A percentile compares a stretch with the other conserved stretches of the same genome.
Conservation (phyloP, 345 rosid genomes). For the Noccaea caerulescens region DNA sequence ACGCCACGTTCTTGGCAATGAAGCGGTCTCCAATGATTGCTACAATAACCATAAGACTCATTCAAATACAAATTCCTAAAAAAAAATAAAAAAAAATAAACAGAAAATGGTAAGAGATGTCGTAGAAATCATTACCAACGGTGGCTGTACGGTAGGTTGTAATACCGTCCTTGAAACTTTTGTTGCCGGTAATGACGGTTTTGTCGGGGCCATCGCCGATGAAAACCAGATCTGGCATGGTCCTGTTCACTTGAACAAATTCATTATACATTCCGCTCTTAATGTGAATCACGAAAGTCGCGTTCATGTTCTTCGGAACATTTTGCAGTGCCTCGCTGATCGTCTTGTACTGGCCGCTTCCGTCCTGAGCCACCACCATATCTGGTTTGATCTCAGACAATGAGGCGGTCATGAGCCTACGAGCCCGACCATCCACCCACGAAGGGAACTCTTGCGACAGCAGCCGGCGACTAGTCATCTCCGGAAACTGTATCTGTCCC, state of each 20-base stretch:
- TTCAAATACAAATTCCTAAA: background rate
- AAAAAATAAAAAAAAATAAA: background rate
- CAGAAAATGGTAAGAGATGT: background rate
- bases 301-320: slow-evolving; percentile 46
- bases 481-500: slow-evolving; percentile 32
- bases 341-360: slow-evolving; percentile 69
- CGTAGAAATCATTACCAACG: slow-evolving; percentile 53
- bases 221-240: slow-evolving; percentile 48
- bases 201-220: slow-evolving; percentile 75
- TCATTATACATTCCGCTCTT: slow-evolving; percentile 72
- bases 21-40: slow-evolving; percentile 60
- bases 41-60: slow-evolving; percentile 8
- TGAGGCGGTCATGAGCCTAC: slow-evolving; percentile 44
- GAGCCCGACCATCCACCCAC: slow-evolving; percentile 44
- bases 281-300: slow-evolving; percentile 59
- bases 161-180: slow-evolving; percentile 55
- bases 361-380: slow-evolving; percentile 73
- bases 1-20: slow-evolving; percentile 69
- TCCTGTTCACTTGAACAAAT: slow-evolving; percentile 45
- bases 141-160: slow-evolving; percentile 68
- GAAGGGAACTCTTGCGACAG: slow-evolving; percentile 37
- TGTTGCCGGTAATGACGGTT: slow-evolving; percentile 62
- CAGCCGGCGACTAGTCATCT: slow-evolving; percentile 38
- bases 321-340: slow-evolving; percentile 54
- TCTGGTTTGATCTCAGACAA: slow-evolving; percentile 46